These are phyloP conservation scores for Paratinospora sagittata DNA, from an alignment of 164 flowering plant species.

Conservation along the genomic window DNA sequence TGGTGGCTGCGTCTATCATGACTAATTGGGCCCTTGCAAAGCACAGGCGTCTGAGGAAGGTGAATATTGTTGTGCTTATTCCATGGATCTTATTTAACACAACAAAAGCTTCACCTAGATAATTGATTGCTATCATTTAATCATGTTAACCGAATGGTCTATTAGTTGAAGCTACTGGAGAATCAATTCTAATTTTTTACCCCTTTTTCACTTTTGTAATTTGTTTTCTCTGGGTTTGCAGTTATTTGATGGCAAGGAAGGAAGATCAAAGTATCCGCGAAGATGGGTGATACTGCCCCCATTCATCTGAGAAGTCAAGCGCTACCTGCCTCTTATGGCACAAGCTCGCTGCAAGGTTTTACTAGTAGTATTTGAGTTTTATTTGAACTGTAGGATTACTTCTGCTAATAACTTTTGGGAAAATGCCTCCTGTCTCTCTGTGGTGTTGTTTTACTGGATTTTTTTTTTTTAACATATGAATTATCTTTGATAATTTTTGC, in stretches of 20 bases:
- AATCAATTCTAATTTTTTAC: no score
- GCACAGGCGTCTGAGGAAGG: slow-evolving; percentile 82
- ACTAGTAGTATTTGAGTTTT: neutral
- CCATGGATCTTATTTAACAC: neutral
- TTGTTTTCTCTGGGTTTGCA: slow-evolving; percentile 26
- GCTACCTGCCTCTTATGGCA: neutral
- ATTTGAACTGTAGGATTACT: neutral
- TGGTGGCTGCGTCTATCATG: slow-evolving; percentile 83
- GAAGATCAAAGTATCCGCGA: slow-evolving; percentile 82
- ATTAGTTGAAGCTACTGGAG: no score
- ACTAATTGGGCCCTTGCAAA: slow-evolving; percentile 93
- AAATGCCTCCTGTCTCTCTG: neutral
- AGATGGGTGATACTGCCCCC: slow-evolving; percentile 95
- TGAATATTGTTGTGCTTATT: slow-evolving; percentile 15
- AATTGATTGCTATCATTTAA: neutral
- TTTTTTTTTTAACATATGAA: neutral
- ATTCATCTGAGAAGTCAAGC: slow-evolving; percentile 43
- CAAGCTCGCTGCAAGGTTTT: neutral
- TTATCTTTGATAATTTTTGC: neutral
- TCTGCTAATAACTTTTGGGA: neutral
- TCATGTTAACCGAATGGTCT: no score
- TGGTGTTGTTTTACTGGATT: neutral
- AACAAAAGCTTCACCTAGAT: neutral
- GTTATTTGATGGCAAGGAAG: slow-evolving; percentile 95
- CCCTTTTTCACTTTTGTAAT: neutral